These are phyloP conservation scores for Phaseolus coccineus DNA, from an alignment of 331 rosid genomes.

Conservation along the genomic window DNA sequence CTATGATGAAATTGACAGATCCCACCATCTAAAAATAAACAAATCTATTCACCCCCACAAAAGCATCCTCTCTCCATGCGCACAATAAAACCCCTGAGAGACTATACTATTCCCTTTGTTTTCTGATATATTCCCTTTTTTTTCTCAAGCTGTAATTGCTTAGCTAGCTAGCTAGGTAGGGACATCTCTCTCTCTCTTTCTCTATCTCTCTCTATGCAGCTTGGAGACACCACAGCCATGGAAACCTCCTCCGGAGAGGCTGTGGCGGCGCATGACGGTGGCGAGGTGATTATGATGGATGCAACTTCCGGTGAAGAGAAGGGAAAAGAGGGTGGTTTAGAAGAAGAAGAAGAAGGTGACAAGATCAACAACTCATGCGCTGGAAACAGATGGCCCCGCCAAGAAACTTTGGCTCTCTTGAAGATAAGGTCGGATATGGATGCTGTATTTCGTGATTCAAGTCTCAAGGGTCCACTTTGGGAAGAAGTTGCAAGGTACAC, in stretches of 20 bases:
- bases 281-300: conserved; percentile 27
- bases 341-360: conserved; percentile 50
- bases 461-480: conserved; percentile 97
- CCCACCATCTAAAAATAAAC: conserved; percentile 67
- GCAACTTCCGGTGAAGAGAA: conserved; percentile 59
- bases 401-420: conserved; percentile 83
- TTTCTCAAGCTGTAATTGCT: conserved; percentile 54
- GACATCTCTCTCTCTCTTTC: conserved; percentile 22
- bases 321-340: conserved; percentile 38
- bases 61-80: conserved; percentile 47
- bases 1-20: conserved; percentile 65
- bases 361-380: conserved; percentile 44
- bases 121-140: conserved; percentile 44
- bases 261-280: conserved; percentile 34
- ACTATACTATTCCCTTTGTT: conserved; percentile 59
- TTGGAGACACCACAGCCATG: conserved; percentile 46
- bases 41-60: conserved; percentile 42
- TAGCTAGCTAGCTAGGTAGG: conserved; percentile 38
- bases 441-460: conserved; percentile 80
- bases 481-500: conserved; percentile 88
- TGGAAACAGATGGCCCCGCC: conserved; percentile 97
- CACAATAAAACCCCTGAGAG: conserved; percentile 62
- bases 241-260: conserved; percentile 51
- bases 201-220: conserved; percentile 26
- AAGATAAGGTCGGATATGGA: conserved; percentile 94